Base-by-base conservation (phyloP, 2,329 filamentous ascomycete genomes). In the Orbilia oligospora region DNA sequence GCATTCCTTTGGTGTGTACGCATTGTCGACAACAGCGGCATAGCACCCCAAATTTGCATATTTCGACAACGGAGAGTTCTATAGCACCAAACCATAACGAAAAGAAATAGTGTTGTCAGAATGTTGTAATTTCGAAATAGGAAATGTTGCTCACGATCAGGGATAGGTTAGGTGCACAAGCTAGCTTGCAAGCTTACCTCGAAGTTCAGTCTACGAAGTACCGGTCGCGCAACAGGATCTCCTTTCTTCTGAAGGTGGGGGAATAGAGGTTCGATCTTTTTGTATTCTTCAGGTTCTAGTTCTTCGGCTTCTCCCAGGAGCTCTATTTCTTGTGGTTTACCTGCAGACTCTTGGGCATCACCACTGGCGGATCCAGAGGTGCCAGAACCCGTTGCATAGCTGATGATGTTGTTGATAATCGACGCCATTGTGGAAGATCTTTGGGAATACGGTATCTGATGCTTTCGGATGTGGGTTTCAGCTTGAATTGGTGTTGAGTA, bases 1-100 rank as follows among this genome's bases (percentile, higher is more conserved):
- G 68, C 81, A 82, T 71, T 82, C 81, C 12, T 76, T 72, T 3
- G 77, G 61, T 24, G 81, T 81, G 53, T 82, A 81, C 38, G 73
- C 80, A 41, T 82, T 76, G 16, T 82, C 81, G 12, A 82, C 80
- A 48, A 81, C 69, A n/a, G 81, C 61, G 20, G 81, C 81, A 30
- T 79, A 79, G 5, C 68, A 69, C 6, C n/a, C 38, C 14, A 78
- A 22, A 27, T 69, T 38, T 6, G 58, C 55, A 46, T 78, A 78
- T 56, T 63, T 67, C 18, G 53, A 64, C 3, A 78, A 41, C 8
- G 33, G 44, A 3, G 73, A 77, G 22, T 67, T 46, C 66, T 70
- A n/a, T 3, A 30, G 27, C 27, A 30, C 27, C n/a, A n/a, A n/a
- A n/a, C n/a, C n/a, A n/a, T n/a, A n/a, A n/a, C n/a, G n/a, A n/a